Base-by-base conservation (phyloP, 2,329 filamentous ascomycete species). In the Aspergillus pseudoterreus region DNA sequence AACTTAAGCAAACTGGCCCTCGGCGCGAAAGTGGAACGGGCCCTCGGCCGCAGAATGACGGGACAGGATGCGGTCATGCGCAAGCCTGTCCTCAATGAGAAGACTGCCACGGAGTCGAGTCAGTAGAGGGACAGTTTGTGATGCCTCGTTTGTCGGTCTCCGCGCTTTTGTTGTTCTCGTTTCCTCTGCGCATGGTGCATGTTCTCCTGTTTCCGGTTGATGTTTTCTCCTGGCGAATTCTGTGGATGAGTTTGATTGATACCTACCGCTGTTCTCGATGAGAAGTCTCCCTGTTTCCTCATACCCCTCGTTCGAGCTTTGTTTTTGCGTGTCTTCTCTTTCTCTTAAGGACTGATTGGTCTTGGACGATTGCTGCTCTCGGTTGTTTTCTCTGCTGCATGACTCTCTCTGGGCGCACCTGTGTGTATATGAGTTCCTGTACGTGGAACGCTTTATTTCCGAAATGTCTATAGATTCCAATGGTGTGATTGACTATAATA, bases 21-120 rank as follows among this genome's bases (percentile, higher is more conserved):
- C 47, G 88, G 91, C 44, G 91, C 91, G 54, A 96, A 96, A 76
- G 82, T 96, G 38, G 91, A 96, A 70, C 85, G 92, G 54, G 91
- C 92, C 19, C 82, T 96, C 50, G 87, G 87, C 60, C 82, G 91
- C 59, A 83, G 92, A 65, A 94, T 96, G 91, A 87, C 83, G 24
- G 77, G 88, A 60, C 92, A 96, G 72, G 92, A 96, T 64, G 92
- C 92, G 59, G 66, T 73, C 45, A 86, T 89, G 71, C 92, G 94
- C 80, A 84, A 87, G 57, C 82, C 75, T 27, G 75, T 74, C 27
- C 52, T 73, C 53, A 68, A 60, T 42, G 74, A 73, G 61, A 75
- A 76, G 59, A 47, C 59, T 14, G 61, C 57, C 14, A 51, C 56
- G n/a, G 51, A 58, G 51, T 61, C 56, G 47, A 58, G 51, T 17